These are phyloP conservation scores for Salix purpurea DNA, from an alignment of 345 rosid genomes.

Conservation along the genomic window DNA sequence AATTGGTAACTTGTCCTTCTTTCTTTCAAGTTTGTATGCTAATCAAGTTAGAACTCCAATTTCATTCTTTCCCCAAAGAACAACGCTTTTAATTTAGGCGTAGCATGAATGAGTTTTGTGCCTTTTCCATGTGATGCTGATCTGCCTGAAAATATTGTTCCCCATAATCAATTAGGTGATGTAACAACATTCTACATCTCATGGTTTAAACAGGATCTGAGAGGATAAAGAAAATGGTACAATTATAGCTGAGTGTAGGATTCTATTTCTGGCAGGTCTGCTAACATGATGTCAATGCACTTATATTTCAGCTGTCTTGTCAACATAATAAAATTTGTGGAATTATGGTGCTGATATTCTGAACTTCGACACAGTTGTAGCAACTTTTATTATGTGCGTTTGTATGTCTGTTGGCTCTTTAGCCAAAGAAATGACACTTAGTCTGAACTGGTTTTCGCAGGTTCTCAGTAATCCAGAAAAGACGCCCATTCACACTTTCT, in stretches of 20 bases:
- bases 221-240: neutral
- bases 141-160: neutral
- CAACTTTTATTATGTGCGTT: neutral
- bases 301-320: neutral
- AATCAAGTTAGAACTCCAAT: neutral
- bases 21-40: neutral
- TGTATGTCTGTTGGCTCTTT: neutral
- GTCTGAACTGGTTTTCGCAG: slow-evolving; percentile 35
- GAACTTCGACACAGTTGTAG: neutral
- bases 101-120: neutral
- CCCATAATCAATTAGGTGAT: neutral
- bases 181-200: neutral
- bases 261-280: neutral
- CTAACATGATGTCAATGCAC: neutral
- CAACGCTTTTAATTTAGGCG: neutral
- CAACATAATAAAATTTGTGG: neutral
- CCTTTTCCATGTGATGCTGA: neutral
- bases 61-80: neutral
- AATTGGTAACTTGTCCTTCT: slow-evolving; percentile 54
- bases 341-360: neutral
- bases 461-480: slow-evolving; percentile 98
- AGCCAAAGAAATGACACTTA: neutral
- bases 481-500: slow-evolving; percentile 90
- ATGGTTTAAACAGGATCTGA: neutral
- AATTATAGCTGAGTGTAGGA: too few relatives aligned